These are phyloP conservation scores for Geosiphon pyriformis DNA, from an alignment of 192 early-diverging fungal genomes.

Conservation along the genomic window DNA sequence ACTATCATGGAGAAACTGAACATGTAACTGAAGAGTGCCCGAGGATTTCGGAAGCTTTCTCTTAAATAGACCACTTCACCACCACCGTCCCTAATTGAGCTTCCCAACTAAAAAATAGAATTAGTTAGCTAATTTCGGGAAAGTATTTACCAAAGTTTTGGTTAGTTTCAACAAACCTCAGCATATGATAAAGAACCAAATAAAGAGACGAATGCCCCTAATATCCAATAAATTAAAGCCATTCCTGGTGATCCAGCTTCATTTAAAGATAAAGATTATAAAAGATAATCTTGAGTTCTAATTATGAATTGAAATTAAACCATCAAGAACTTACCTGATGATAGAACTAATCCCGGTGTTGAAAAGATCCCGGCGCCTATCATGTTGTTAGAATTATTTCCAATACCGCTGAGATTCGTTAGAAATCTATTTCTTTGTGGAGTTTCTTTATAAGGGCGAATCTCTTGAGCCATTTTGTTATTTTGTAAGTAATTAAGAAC, in stretches of 20 bases:
- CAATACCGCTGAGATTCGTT: not conserved
- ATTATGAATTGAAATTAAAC: too few species aligned
- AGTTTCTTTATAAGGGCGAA: not conserved
- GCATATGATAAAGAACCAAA: not conserved
- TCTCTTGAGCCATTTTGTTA: too few species aligned
- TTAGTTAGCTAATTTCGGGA: not conserved
- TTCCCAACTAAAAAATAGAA: not conserved
- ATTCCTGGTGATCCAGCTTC: not conserved
- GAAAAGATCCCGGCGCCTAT: constrained; percentile 3
- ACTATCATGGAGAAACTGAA: not conserved
- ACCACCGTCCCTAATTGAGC: not conserved
- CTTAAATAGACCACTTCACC: not conserved
- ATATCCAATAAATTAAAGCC: not conserved
- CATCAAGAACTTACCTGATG: not conserved
- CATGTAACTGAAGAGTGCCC: not conserved
- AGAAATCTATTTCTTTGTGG: not conserved
- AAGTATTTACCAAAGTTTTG: not conserved
- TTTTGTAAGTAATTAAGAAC: too few species aligned
- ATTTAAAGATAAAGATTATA: not conserved
- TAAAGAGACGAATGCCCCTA: not conserved
- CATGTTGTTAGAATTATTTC: constrained; percentile 10
- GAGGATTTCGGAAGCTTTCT: not conserved
- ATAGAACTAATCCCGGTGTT: not conserved
- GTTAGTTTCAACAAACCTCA: not conserved
- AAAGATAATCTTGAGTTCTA: not conserved